phyloP scores from a whole-genome alignment of 1,139 yeast species.

The Blastobotrys proliferans region DNA sequence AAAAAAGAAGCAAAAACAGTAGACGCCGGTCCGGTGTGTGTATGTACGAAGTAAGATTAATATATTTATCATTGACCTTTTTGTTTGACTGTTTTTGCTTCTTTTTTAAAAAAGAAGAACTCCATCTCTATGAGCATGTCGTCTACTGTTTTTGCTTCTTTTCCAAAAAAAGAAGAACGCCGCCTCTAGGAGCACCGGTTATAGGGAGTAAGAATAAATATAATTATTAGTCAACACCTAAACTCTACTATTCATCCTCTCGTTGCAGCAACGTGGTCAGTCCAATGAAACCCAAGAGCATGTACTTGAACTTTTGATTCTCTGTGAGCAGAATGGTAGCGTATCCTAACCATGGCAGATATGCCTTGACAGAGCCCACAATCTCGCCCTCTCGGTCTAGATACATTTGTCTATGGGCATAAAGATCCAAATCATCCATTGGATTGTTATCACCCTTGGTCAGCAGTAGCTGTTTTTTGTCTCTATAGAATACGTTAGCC shows the following conservation, averaged over 20 bases:
- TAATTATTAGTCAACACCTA: background rate
- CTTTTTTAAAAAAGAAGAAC: too few relatives aligned
- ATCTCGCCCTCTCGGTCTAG: conserved; percentile 73
- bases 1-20: too few relatives aligned
- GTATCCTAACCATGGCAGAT: conserved; percentile 88
- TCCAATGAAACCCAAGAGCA: conserved; percentile 64
- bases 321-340: conserved; percentile 91
- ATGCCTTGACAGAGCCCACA: conserved; percentile 87
- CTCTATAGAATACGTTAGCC: conserved; percentile 21
- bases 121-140: too few relatives aligned
- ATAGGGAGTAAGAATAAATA: too few relatives aligned
- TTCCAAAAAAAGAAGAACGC: too few relatives aligned
- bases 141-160: too few relatives aligned
- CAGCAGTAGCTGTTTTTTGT: conserved; percentile 61
- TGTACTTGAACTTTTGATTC: conserved; percentile 69
- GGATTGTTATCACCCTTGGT: conserved; percentile 98
- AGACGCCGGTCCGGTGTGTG: background rate
- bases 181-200: too few relatives aligned
- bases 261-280: conserved; percentile 37
- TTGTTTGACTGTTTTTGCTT: too few relatives aligned
- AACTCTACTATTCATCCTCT: conserved; percentile 27
- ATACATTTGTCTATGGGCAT: conserved; percentile 72
- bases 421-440: conserved; percentile 82
- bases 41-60: background rate
- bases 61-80: too few relatives aligned